Conservation (phyloP, 352 stramenopile genomes). For the Globisporangium emineosum region DNA sequence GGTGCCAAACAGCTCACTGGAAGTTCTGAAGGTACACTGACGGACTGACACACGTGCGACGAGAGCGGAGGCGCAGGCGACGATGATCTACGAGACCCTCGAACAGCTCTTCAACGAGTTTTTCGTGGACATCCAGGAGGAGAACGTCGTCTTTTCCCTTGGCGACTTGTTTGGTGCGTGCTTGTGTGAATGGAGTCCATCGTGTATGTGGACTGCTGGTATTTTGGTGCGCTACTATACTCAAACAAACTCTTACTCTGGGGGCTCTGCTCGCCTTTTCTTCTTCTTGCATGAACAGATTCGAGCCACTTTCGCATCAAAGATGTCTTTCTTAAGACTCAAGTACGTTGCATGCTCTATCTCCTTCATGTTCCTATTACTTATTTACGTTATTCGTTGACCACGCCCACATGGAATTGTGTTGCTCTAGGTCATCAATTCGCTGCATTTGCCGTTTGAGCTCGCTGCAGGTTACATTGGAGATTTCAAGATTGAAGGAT, state of each 20-base stretch:
- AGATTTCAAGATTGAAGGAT: slow-evolving; percentile 60
- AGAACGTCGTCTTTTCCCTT: slow-evolving; percentile 60
- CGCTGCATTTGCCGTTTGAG: slow-evolving; percentile 62
- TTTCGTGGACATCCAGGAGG: slow-evolving; percentile 55
- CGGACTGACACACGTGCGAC: too few relatives aligned
- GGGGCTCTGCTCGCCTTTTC: background rate
- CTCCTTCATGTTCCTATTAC: background rate
- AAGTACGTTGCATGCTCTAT: slow-evolving; percentile 21
- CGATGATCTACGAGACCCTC: slow-evolving; percentile 55
- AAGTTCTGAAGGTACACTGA: background rate
- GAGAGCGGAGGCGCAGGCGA: too few relatives aligned
- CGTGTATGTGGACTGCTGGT: background rate
- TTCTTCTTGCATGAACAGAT: slow-evolving; percentile 24
- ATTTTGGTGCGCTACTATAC: too few relatives aligned
- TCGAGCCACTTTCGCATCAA: slow-evolving; percentile 59
- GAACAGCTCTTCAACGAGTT: slow-evolving; percentile 60
- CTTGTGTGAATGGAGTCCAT: background rate
- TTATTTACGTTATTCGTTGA: background rate
- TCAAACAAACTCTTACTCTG: background rate
- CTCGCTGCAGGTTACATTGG: slow-evolving; percentile 63
- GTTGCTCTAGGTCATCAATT: slow-evolving; percentile 48
- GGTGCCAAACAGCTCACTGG: background rate
- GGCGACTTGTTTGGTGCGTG: slow-evolving; percentile 66
- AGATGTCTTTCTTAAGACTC: slow-evolving; percentile 62
- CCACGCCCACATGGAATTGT: background rate